Evolutionary conservation across 257 asterid genomes (phyloP).

Genomic region (Verbena officinalis): DNA sequence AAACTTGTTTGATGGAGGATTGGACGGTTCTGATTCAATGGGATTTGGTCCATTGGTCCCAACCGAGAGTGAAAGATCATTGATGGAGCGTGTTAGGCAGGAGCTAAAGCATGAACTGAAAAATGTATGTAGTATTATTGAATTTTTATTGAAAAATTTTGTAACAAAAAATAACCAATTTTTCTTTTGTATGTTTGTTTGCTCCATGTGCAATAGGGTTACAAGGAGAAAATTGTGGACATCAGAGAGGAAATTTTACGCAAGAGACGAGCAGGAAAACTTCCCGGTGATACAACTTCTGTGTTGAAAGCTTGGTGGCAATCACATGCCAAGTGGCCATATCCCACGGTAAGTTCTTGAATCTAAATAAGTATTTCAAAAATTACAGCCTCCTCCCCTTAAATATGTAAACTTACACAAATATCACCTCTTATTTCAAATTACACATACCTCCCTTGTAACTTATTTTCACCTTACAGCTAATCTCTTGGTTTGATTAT

Average conservation of each 20-base stretch:
- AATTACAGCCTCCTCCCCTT: neutral
- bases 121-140: constrained; percentile 34
- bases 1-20: constrained; percentile 48
- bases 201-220: constrained; percentile 40
- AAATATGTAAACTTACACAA: neutral
- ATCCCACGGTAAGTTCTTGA: constrained; percentile 50
- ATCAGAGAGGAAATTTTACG: constrained; percentile 65
- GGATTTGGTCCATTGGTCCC: constrained; percentile 60
- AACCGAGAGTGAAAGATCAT: constrained; percentile 57
- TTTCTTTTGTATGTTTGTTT: neutral
- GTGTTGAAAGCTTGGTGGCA: constrained; percentile 67
- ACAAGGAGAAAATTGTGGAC: constrained; percentile 63
- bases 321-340: constrained; percentile 64
- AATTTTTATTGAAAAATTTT: neutral
- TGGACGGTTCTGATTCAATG: constrained; percentile 46
- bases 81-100: constrained; percentile 71
- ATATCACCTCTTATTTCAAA: too few relatives aligned
- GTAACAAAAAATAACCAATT: neutral
- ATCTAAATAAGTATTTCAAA: neutral
- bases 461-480: too few relatives aligned
- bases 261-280: constrained; percentile 69
- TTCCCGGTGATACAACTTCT: constrained; percentile 64
- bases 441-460: too few relatives aligned
- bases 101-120: constrained; percentile 60
- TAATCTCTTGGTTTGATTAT: too few relatives aligned